These are phyloP conservation scores for Cercospora berteroae DNA, from an alignment of 2,329 filamentous ascomycete species.

Conservation along the genomic window DNA sequence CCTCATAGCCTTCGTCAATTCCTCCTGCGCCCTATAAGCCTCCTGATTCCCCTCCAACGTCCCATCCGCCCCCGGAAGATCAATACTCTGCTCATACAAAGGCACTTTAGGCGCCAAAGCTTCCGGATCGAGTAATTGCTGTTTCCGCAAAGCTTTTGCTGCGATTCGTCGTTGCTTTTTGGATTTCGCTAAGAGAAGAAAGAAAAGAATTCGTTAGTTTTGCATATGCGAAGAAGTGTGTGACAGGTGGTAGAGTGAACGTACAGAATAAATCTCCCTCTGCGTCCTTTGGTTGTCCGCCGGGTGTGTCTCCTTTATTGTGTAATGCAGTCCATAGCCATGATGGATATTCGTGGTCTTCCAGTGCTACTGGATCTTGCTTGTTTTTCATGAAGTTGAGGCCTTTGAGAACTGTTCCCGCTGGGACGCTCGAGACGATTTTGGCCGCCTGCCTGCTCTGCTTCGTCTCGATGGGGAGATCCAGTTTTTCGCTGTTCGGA, in stretches of 20 bases:
- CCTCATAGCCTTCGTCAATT: conserved; percentile 69
- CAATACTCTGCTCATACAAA: conserved; percentile 73
- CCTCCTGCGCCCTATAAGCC: conserved; percentile 55
- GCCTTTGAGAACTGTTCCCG: conserved; percentile 69
- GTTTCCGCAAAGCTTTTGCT: conserved; percentile 63
- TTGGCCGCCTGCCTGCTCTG: conserved; percentile 29
- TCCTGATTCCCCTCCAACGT: conserved; percentile 47
- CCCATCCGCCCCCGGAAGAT: conserved; percentile 60
- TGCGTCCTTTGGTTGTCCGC: conserved; percentile 53
- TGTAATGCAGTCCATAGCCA: conserved; percentile 76
- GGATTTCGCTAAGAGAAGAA: conserved; percentile 64
- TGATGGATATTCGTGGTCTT: conserved; percentile 72
- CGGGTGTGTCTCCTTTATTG: conserved; percentile 46
- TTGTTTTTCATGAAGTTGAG: conserved; percentile 75
- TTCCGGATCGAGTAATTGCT: conserved; percentile 63
- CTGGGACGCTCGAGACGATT: conserved; percentile 49
- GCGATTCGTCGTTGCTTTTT: conserved; percentile 75
- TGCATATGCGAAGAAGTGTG: background rate
- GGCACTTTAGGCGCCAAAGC: conserved; percentile 65
- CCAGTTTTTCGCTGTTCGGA: conserved; percentile 30
- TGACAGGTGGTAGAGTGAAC: too few relatives aligned
- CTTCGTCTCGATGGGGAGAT: conserved; percentile 32
- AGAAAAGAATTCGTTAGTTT: background rate
- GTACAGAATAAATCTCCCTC: conserved; percentile 79
- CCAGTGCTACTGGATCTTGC: conserved; percentile 68